phyloP scores from a whole-genome alignment of 1,284 basidiomycete genomes.

The Ustilago lituana region DNA sequence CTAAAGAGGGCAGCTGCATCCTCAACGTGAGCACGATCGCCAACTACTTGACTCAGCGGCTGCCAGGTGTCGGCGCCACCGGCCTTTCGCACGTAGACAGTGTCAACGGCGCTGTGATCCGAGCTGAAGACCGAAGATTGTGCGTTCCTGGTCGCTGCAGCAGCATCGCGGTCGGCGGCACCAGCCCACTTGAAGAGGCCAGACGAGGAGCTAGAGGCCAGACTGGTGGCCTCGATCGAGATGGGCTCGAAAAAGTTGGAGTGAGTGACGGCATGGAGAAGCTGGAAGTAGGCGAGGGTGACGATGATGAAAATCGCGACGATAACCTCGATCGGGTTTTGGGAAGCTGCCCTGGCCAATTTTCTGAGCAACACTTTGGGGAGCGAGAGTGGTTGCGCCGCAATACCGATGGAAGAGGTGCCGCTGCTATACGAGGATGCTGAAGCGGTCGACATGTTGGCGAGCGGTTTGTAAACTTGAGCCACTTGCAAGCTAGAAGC shows the following conservation, averaged over 20 bases:
- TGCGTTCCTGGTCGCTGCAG: background rate
- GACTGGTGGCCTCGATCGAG: constrained; percentile 43
- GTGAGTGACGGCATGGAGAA: constrained; percentile 82
- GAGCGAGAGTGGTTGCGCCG: constrained; percentile 43
- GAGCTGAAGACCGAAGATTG: background rate
- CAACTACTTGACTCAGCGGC: constrained; percentile 36
- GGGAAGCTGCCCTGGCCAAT: constrained; percentile 47
- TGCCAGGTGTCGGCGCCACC: constrained; percentile 39
- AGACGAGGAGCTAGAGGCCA: constrained; percentile 49
- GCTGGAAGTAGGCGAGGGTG: constrained; percentile 90
- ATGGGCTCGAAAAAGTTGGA: constrained; percentile 69
- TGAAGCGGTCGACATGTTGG: constrained; percentile 39
- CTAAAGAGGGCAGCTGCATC: constrained; percentile 18
- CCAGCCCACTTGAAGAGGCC: constrained; percentile 47
- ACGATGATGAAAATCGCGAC: constrained; percentile 85
- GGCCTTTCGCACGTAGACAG: constrained; percentile 43
- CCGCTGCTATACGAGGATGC: constrained; percentile 40
- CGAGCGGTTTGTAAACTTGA: background rate
- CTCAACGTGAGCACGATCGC: constrained; percentile 10
- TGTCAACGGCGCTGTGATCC: constrained; percentile 18
- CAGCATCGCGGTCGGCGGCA: constrained; percentile 8
- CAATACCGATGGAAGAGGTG: constrained; percentile 37
- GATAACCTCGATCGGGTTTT: constrained; percentile 78
- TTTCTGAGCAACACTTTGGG: constrained; percentile 48
- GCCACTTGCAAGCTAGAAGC: constrained; percentile 3